Evolutionary conservation across 176 grass and related monocot species (phyloP).

Genomic region (Zizania latifolia): DNA sequence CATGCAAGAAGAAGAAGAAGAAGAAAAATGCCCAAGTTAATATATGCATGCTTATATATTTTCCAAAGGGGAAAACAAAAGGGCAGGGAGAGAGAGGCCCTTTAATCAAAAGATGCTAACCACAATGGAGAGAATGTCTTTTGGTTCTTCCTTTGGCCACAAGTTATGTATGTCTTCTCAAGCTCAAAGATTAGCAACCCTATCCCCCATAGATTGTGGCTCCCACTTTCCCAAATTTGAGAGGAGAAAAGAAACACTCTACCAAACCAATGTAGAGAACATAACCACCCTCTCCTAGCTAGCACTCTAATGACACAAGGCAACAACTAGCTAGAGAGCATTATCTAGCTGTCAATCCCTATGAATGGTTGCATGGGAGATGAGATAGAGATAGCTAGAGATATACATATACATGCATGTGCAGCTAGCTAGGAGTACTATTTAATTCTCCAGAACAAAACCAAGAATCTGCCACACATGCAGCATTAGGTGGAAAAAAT

Average conservation of each 20-base stretch:
- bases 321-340: slow-evolving; percentile 26
- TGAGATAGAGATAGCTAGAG: not conserved
- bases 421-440: slow-evolving; percentile 6
- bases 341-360: slow-evolving; percentile 18
- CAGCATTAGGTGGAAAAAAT: not conserved
- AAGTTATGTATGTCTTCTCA: slow-evolving; percentile 38
- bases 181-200: slow-evolving; percentile 32
- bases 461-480: not conserved
- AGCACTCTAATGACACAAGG: slow-evolving; percentile 15
- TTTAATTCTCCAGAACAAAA: not conserved
- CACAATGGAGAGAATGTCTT: slow-evolving; percentile 50
- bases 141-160: slow-evolving; percentile 53
- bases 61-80: slow-evolving; percentile 26
- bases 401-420: slow-evolving; percentile 10
- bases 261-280: slow-evolving; percentile 42
- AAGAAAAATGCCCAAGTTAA: not conserved
- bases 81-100: too few relatives aligned
- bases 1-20: not conserved
- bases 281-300: slow-evolving; percentile 19
- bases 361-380: not conserved
- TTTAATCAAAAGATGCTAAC: slow-evolving; percentile 64
- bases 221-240: slow-evolving; percentile 50
- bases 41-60: not conserved
- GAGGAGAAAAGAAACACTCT: slow-evolving; percentile 25
- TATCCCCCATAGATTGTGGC: slow-evolving; percentile 39